These are phyloP conservation scores for Boletellus emodensis DNA, from an alignment of 768 basidiomycete genomes.

Conservation along the genomic window DNA sequence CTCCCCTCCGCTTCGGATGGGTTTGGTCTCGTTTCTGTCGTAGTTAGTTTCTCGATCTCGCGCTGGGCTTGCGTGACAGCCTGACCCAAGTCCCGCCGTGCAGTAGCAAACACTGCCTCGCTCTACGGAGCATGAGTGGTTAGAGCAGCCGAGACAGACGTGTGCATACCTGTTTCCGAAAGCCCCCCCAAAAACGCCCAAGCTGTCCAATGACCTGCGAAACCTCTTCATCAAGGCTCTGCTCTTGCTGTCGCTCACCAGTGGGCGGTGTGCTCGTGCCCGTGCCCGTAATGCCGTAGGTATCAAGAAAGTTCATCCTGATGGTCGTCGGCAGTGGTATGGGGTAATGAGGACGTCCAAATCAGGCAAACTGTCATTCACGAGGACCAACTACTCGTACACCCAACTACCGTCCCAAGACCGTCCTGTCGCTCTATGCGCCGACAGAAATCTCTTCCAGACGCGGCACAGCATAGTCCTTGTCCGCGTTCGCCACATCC, in stretches of 20 bases:
- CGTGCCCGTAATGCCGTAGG: conserved; percentile 50
- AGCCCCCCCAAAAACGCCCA: conserved; percentile 85
- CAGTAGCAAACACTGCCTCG: conserved; percentile 61
- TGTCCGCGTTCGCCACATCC: conserved; percentile 12
- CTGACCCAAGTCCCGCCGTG: conserved; percentile 66
- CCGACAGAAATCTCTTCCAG: conserved; percentile 26
- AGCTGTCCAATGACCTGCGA: conserved; percentile 85
- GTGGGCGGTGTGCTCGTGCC: conserved; percentile 46
- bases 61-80: conserved; percentile 79
- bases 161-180: conserved; percentile 76
- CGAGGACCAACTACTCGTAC: conserved; percentile 13
- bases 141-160: neutral
- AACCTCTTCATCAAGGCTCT: conserved; percentile 80
- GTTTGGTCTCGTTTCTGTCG: conserved; percentile 26
- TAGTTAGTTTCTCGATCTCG: conserved; percentile 61
- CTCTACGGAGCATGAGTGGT: conserved; percentile 43
- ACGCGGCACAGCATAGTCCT: conserved; percentile 18
- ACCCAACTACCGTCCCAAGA: neutral
- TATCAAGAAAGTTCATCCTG: conserved; percentile 72
- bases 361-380: conserved; percentile 13
- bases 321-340: neutral
- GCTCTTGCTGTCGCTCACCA: conserved; percentile 40
- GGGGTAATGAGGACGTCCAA: neutral
- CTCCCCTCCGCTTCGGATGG: conserved; percentile 12
- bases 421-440: conserved; percentile 18